Conservation (phyloP, 2,329 filamentous ascomycete genomes). For the Pseudogymnoascus sp. region DNA sequence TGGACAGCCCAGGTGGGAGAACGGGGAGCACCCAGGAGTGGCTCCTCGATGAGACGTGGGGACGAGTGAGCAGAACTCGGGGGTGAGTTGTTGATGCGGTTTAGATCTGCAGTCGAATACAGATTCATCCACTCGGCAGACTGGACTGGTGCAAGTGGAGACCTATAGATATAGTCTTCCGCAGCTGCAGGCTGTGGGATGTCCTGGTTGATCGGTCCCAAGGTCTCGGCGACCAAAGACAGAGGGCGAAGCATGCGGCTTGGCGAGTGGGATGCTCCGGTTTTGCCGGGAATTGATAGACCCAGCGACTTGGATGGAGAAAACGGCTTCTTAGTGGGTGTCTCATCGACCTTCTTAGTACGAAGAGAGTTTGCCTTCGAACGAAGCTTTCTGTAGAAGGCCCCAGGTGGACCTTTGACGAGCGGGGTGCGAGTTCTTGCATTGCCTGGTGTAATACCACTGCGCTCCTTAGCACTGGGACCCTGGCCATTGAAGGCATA, state of each 20-base stretch:
- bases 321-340: not conserved
- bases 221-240: not conserved
- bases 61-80: not conserved
- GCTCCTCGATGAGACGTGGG: not conserved
- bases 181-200: not conserved
- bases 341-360: not conserved
- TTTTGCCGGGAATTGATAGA: not conserved
- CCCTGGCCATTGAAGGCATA: not conserved
- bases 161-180: slow-evolving; percentile 22
- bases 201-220: not conserved
- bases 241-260: slow-evolving; percentile 4
- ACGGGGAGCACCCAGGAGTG: not conserved
- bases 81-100: slow-evolving; percentile 10
- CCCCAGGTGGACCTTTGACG: slow-evolving; percentile 20
- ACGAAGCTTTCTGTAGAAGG: slow-evolving; percentile 21
- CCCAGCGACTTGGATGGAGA: not conserved
- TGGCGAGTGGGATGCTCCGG: not conserved
- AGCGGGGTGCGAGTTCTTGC: slow-evolving; percentile 12
- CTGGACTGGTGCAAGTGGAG: slow-evolving; percentile 24
- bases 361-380: slow-evolving; percentile 11
- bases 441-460: not conserved
- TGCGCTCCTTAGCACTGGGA: not conserved
- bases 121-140: slow-evolving; percentile 21
- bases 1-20: not conserved
- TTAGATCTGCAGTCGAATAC: slow-evolving; percentile 21